phyloP scores from a whole-genome alignment of 2,329 filamentous ascomycete genomes.

The Penicillium sp. region DNA sequence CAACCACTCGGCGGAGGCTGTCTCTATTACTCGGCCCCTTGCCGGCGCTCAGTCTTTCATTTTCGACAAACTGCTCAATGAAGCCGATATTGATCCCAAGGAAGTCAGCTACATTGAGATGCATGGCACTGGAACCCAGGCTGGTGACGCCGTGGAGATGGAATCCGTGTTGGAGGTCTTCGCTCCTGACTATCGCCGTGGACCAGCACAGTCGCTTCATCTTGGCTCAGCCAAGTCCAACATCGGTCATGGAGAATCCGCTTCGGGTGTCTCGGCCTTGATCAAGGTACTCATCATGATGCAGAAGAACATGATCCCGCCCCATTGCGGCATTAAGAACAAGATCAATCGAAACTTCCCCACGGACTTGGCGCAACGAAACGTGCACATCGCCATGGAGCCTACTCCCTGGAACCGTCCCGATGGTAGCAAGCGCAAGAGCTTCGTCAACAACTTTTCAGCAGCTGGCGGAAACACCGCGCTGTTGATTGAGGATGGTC shows the following conservation, averaged over 20 bases:
- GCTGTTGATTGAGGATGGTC: conserved; percentile 59
- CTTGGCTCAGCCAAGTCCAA: conserved; percentile 63
- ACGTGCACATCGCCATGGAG: conserved; percentile 47
- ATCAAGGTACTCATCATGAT: conserved; percentile 41
- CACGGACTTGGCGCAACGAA: conserved; percentile 40
- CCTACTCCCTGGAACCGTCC: conserved; percentile 36
- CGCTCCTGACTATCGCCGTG: conserved; percentile 49
- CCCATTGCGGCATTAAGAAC: conserved; percentile 37
- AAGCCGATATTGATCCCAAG: conserved; percentile 68
- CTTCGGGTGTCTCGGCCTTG: conserved; percentile 49
- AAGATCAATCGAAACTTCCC: conserved; percentile 47
- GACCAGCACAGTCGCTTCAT: conserved; percentile 51
- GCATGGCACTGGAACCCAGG: conserved; percentile 85
- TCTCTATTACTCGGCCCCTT: conserved; percentile 80
- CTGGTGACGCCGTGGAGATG: conserved; percentile 79
- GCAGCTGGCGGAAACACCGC: conserved; percentile 69
- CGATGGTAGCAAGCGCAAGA: conserved; percentile 35
- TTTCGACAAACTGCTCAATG: conserved; percentile 65
- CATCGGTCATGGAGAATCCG: conserved; percentile 59
- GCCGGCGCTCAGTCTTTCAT: conserved; percentile 68
- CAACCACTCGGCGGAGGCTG: conserved; percentile 75
- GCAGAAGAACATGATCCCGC: conserved; percentile 31
- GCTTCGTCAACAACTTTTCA: conserved; percentile 63
- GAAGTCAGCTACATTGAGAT: conserved; percentile 83
- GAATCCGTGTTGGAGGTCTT: conserved; percentile 65